Evolutionary conservation across 2,329 filamentous ascomycete genomes (phyloP), one percentile per base, ranked within the genome.

Genomic region (Aciculosporium take): DNA sequence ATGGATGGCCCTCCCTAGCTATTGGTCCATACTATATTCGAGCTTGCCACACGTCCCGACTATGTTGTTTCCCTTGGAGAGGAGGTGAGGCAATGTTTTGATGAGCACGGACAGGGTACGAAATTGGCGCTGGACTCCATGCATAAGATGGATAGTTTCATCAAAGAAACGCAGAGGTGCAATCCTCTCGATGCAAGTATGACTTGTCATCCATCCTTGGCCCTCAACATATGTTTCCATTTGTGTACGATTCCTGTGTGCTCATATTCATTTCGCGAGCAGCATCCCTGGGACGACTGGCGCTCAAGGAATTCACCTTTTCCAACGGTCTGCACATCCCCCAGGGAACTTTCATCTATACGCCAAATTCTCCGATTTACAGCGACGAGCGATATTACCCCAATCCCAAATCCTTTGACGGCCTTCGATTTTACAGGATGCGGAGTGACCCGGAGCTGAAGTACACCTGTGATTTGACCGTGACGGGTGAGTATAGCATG

Each of bases 101-200:
- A 38, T 4, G 1, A 27, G 13, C 32, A 45, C 30, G 46, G 46
- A n/a, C 13, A 44, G 9, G 42, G 40, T 3, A 45, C 42, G 3
- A 46, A 45, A 25, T 17, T 24, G 13, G 42, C 38, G 10, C 18
- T 48, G 1, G 42, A 45, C 18, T 25, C 30, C 31, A 43, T 48
- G 41, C 15, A 43, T 32, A 46, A 46, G 36, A 31, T 48, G n/a
- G 46, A 48, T 18, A 48, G 46, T 27, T 46, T 48, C 32, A 48
- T 48, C 40, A 48, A 48, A 28, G 46, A 48, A 21, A 48, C 44
- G n/a, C 46, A 48, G 28, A 36, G 46, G 18, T 41, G 25, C 12
- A 48, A 46, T 32, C 44, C 45, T 6, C 46, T 48, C 5, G 46
- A 48, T 13, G 44, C 44, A 38, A 40, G 46, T 48, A 44, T 29